Evolutionary conservation across 345 rosid species (phyloP).

Genomic region (Aegle marmelos): DNA sequence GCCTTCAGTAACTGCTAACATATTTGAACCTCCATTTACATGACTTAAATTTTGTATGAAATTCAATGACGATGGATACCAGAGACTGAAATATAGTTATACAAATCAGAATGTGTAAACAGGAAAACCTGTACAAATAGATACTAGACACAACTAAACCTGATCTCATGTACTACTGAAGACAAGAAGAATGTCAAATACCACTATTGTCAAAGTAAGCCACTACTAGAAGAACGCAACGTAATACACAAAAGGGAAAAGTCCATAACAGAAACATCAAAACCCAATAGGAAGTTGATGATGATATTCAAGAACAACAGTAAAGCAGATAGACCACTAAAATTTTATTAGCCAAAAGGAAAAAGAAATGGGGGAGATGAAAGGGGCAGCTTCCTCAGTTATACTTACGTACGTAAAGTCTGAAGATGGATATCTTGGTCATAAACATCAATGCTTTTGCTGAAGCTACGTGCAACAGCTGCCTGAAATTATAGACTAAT

Average conservation of each 20-base stretch:
- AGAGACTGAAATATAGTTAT: conserved; percentile 43
- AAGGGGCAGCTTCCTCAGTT: not conserved
- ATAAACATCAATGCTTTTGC: conserved; percentile 59
- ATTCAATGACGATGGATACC: conserved; percentile 61
- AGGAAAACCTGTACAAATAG: not conserved
- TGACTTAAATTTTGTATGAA: conserved; percentile 40
- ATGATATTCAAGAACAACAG: not conserved
- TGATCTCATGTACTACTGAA: not conserved
- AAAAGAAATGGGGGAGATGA: not conserved
- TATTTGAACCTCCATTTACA: conserved; percentile 36
- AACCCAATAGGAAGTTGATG: not conserved
- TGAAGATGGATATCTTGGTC: conserved; percentile 72
- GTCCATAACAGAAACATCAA: not conserved
- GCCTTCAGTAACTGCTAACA: conserved; percentile 60
- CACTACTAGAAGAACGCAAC: not conserved
- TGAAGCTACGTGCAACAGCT: conserved; percentile 62
- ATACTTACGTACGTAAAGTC: conserved; percentile 53
- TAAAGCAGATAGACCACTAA: not conserved
- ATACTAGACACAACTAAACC: not conserved
- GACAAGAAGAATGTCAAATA: not conserved
- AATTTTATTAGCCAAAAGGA: not conserved
- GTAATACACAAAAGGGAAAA: not conserved
- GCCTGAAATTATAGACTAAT: conserved; percentile 36
- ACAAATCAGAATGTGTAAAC: conserved; percentile 2
- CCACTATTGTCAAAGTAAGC: not conserved